These are phyloP conservation scores for Macrotyloma uniflorum DNA, from an alignment of 306 rosid species.

Conservation along the genomic window DNA sequence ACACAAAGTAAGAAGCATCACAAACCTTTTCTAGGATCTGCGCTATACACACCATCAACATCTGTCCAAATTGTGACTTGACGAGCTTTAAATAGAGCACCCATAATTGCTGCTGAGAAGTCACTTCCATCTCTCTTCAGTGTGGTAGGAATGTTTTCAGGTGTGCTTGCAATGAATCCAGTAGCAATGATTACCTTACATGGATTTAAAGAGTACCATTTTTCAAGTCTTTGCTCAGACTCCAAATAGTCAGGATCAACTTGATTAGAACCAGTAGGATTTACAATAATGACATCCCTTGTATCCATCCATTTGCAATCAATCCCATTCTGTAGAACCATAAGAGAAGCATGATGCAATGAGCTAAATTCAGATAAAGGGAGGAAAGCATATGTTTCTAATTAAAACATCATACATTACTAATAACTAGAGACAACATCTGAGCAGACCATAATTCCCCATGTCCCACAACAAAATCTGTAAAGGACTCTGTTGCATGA, in stretches of 20 bases:
- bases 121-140: constrained; percentile 99
- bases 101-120: constrained; percentile 97
- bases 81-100: constrained; percentile 74
- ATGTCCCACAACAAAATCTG: constrained; percentile 98
- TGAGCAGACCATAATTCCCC: constrained; percentile 99
- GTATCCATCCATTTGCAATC: constrained; percentile 99
- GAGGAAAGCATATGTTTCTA: constrained; percentile 8
- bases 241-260: constrained; percentile 89
- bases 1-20: constrained; percentile 33
- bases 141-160: constrained; percentile 85
- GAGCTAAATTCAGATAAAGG: constrained; percentile 22
- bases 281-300: constrained; percentile 93
- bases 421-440: constrained; percentile 72
- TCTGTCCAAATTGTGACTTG: constrained; percentile 99
- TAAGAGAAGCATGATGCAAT: constrained; percentile 24
- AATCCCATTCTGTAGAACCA: constrained; percentile 65
- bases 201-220: constrained; percentile 80
- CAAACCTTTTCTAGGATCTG: constrained; percentile 97
- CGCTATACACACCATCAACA: constrained; percentile 97
- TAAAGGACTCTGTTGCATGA: constrained; percentile 94
- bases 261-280: constrained; percentile 85
- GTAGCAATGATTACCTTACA: constrained; percentile 80
- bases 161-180: constrained; percentile 98
- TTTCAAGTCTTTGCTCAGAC: constrained; percentile 74
- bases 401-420: constrained; percentile 63